phyloP scores from a whole-genome alignment of 345 rosid species.

The Salix brachista region DNA sequence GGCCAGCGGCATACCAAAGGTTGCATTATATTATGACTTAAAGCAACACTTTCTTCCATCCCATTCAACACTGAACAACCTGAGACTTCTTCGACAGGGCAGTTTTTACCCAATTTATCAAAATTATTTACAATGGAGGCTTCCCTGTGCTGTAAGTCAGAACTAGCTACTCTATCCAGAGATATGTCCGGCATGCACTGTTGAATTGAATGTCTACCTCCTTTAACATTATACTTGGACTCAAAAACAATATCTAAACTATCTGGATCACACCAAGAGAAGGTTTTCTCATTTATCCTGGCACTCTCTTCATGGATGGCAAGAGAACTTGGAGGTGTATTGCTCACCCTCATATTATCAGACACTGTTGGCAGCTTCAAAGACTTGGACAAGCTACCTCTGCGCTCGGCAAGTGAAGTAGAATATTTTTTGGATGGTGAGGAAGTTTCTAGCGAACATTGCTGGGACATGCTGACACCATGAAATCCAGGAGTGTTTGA shows the following conservation, averaged over 20 bases:
- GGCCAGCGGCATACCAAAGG: constrained; percentile 67
- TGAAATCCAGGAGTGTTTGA: constrained; percentile 31
- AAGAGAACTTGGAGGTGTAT: constrained; percentile 16
- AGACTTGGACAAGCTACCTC: constrained; percentile 69
- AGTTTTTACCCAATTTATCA: constrained; percentile 26
- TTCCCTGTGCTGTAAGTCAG: constrained; percentile 33
- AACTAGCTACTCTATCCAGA: constrained; percentile 30
- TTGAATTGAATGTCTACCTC: constrained; percentile 25
- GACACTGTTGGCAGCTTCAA: constrained; percentile 61
- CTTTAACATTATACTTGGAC: constrained; percentile 37
- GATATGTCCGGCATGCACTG: constrained; percentile 32
- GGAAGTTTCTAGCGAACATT: constrained; percentile 21
- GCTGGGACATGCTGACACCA: constrained; percentile 35
- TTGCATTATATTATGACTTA: constrained; percentile 23
- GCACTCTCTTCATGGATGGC: constrained; percentile 29
- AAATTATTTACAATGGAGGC: constrained; percentile 22
- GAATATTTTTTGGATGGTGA: constrained; percentile 46
- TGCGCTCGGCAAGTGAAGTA: constrained; percentile 80
- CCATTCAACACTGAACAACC: constrained; percentile 17
- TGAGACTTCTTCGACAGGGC: constrained; percentile 16
- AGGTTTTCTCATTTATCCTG: constrained; percentile 22
- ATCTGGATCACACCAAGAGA: constrained; percentile 39
- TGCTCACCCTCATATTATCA: constrained; percentile 41
- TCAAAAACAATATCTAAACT: constrained; percentile 52
- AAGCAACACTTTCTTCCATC: constrained; percentile 20